Base-by-base conservation (phyloP, 331 rosid species). In the Rosa hybrid region DNA sequence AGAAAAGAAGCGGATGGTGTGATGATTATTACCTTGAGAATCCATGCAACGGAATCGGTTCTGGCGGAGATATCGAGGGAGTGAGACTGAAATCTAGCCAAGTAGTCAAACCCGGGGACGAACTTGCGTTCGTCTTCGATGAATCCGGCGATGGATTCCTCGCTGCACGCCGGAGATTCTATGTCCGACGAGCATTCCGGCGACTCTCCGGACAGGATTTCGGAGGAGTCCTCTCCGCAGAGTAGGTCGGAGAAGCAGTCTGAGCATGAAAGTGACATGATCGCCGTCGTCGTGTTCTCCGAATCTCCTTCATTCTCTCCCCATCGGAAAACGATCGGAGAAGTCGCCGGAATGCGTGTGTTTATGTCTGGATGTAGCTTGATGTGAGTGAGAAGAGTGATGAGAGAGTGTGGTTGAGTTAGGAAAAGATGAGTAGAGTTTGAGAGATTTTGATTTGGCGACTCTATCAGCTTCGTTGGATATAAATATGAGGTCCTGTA, bases 31-130 rank as follows among this genome's bases (percentile, higher is more conserved):
- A 96, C 99, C 99, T 96, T 96, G 72, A 96, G 91, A 94, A 96
- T 93, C 99, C 99, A 96, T 85, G 94, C 94, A 86, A 96, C 91
- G 8, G 98, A 91, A 62, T 90, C 90, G 65, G 88, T 86, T 86
- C 99, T 86, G 53, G 92, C 97, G 57, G 94, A 77, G 51, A 91
- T 90, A 71, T 93, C 96, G 39, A 89, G 90, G 49, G 87, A 84
- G 42, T 84, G 89, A 80, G 96, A 90, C 13, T 90, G 82, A 76
- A 91, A 88, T 62, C 94, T 83, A 8, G 90, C 80, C 70, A 90
- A 82, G 77, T 91, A 91, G 41, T 96, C 97, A 65, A 86, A 81
- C 30, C 97, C 99, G 17, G 96, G 94, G 25, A 90, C 91, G 85
- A 91, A 93, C 81, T 92, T 86, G n/a, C 83, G 80, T 82, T 96